A percentile compares a stretch with the other conserved stretches of the same genome.
Conservation (phyloP, 2,329 filamentous ascomycete genomes). For the Capronia coronata region DNA sequence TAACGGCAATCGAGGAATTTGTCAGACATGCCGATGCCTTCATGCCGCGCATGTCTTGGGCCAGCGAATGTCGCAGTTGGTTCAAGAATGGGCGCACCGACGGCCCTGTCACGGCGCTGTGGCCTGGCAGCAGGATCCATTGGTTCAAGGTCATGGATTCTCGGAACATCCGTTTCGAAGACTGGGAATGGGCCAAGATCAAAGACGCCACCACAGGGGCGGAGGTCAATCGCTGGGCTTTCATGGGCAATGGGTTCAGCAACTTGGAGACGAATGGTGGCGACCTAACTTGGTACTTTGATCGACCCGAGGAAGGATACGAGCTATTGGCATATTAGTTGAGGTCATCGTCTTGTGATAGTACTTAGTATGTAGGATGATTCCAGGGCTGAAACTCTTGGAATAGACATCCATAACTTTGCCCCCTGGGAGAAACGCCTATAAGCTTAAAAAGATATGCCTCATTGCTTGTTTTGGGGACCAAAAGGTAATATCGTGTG, state of each 20-base stretch:
- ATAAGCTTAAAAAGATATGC: too few relatives aligned
- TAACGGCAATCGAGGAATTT: conserved; percentile 32
- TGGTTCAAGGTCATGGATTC: conserved; percentile 28
- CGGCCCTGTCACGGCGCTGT: conserved; percentile 11
- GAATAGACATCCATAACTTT: too few relatives aligned
- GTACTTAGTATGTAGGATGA: too few relatives aligned
- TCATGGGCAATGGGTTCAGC: not conserved
- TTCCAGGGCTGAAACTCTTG: too few relatives aligned
- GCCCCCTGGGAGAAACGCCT: too few relatives aligned
- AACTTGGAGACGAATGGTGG: not conserved
- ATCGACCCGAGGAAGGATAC: not conserved
- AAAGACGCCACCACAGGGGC: not conserved
- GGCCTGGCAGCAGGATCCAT: conserved; percentile 26
- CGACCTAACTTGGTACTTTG: not conserved
- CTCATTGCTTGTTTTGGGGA: too few relatives aligned
- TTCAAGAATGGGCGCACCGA: conserved; percentile 35
- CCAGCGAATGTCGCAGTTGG: conserved; percentile 38
- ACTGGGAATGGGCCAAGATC: conserved; percentile 13
- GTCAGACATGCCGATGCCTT: conserved; percentile 37
- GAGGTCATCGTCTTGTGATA: too few relatives aligned
- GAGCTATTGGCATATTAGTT: not conserved
- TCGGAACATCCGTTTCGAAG: conserved; percentile 27
- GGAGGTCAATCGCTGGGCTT: not conserved
- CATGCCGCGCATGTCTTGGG: conserved; percentile 30
- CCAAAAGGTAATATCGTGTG: too few relatives aligned